Conservation (phyloP, 1,139 yeast genomes). For the Yamadazyma diospyri region DNA sequence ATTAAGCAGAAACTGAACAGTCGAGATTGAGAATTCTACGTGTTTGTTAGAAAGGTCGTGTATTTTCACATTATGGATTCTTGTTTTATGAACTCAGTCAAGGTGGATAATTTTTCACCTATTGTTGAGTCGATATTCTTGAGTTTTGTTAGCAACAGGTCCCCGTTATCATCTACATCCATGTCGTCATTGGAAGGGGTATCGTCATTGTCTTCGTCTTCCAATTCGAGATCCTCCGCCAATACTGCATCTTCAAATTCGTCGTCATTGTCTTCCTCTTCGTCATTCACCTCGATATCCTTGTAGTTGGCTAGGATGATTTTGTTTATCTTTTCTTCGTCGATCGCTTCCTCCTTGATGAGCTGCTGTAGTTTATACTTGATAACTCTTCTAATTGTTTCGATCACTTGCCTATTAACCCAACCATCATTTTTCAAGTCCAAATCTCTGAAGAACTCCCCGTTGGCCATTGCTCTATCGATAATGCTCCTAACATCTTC, state of each 20-base stretch:
- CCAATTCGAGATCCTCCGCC: constrained; percentile 11
- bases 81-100: constrained; percentile 50
- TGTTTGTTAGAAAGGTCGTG: constrained; percentile 2
- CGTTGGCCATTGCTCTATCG: constrained; percentile 31
- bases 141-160: constrained; percentile 24
- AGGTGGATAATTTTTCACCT: constrained; percentile 33
- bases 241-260: constrained; percentile 20
- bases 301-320: constrained; percentile 39
- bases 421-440: constrained; percentile 66
- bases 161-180: not conserved
- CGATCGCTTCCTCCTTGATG: constrained; percentile 41
- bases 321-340: constrained; percentile 37
- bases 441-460: constrained; percentile 40
- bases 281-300: constrained; percentile 24
- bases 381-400: constrained; percentile 62
- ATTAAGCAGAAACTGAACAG: too few relatives aligned
- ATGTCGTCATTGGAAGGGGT: constrained; percentile 1
- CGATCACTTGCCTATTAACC: constrained; percentile 62
- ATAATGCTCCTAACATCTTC: constrained; percentile 54
- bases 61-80: constrained; percentile 21
- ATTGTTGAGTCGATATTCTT: constrained; percentile 32
- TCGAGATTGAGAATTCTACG: constrained; percentile 3
- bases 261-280: constrained; percentile 20
- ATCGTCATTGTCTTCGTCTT: constrained; percentile 14
- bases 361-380: constrained; percentile 67